Conservation (phyloP, 164 flowering plant genomes). For the Magnolia sinica region DNA sequence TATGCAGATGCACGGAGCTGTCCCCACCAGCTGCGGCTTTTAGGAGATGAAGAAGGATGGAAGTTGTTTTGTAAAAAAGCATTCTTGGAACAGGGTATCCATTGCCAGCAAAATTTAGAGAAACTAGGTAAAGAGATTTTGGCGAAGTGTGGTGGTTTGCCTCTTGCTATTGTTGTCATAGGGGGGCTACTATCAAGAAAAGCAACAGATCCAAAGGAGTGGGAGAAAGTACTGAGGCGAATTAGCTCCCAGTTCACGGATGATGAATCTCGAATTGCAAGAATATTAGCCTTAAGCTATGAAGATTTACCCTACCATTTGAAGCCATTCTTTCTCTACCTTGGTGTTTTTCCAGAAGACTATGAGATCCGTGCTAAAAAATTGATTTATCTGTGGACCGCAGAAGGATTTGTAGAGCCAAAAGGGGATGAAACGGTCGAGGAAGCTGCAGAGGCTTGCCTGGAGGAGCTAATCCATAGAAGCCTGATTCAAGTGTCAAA, state of each 20-base stretch:
- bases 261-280: not conserved
- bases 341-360: not conserved
- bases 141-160: not conserved
- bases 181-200: not conserved
- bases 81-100: not conserved
- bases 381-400: not conserved
- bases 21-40: not conserved
- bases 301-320: not conserved
- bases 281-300: slow-evolving; percentile 10
- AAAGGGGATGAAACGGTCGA: not conserved
- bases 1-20: not conserved
- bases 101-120: not conserved
- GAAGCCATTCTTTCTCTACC: not conserved
- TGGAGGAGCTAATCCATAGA: not conserved
- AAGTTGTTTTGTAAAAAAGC: not conserved
- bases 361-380: not conserved
- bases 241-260: not conserved
- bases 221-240: not conserved
- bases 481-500: not conserved
- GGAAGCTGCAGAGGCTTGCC: not conserved
- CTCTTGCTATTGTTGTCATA: not conserved
- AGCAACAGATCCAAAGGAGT: not conserved
- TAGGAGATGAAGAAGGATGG: not conserved
- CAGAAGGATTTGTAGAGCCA: not conserved
- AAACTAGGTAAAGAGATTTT: not conserved